Conservation (phyloP, 345 rosid genomes). For the Gossypium ekmanianum region DNA sequence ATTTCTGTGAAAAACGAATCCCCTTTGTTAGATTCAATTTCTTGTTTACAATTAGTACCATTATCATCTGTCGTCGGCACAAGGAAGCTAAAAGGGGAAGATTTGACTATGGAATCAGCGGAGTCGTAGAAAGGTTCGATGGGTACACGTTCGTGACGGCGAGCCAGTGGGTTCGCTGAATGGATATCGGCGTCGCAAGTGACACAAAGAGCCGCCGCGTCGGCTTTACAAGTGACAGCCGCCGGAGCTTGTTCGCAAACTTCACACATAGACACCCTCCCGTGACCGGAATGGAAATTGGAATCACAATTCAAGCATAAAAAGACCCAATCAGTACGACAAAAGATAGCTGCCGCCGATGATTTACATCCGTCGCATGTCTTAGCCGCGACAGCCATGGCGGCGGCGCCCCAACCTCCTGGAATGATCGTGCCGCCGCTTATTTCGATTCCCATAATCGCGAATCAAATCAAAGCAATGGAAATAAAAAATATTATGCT, state of each 20-base stretch:
- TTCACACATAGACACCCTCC: constrained; percentile 62
- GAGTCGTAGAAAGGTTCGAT: constrained; percentile 64
- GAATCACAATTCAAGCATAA: constrained; percentile 63
- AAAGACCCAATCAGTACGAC: constrained; percentile 69
- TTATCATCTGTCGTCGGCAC: constrained; percentile 20
- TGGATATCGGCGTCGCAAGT: constrained; percentile 88
- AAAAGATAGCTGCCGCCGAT: constrained; percentile 58
- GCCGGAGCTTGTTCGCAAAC: constrained; percentile 81
- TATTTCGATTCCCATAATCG: constrained; percentile 44
- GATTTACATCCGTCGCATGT: constrained; percentile 77
- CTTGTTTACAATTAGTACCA: constrained; percentile 22
- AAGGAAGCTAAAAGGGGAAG: constrained; percentile 39
- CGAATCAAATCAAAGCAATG: background rate
- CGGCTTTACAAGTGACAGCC: constrained; percentile 91
- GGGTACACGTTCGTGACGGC: constrained; percentile 81
- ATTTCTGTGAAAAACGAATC: constrained; percentile 43
- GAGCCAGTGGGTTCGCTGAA: constrained; percentile 84
- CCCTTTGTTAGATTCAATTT: constrained; percentile 28
- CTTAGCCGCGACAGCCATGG: constrained; percentile 37
- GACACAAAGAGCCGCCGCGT: constrained; percentile 84
- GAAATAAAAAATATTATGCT: background rate
- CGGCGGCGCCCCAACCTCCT: constrained; percentile 33
- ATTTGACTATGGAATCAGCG: constrained; percentile 32
- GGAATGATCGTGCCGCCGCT: constrained; percentile 30
- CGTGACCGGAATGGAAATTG: constrained; percentile 60